These are phyloP conservation scores for Drosera spatulata DNA, from an alignment of 179 eudicot species.

Conservation along the genomic window DNA sequence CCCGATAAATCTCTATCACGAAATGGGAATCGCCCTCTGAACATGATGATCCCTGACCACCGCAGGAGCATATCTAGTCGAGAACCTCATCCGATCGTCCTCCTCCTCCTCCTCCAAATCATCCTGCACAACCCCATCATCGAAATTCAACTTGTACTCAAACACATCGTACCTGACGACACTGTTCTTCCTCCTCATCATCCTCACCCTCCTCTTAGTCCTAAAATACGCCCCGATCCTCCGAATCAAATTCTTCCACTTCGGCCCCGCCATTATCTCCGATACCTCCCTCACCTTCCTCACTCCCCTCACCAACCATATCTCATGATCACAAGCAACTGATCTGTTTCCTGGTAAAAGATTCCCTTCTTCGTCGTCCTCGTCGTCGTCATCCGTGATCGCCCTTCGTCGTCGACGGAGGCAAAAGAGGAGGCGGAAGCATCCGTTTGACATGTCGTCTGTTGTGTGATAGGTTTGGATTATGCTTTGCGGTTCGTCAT, in stretches of 20 bases:
- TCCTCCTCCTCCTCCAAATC: conserved; percentile 4
- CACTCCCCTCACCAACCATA: conserved; percentile 29
- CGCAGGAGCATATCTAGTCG: conserved; percentile 32
- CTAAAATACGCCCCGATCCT: conserved; percentile 39
- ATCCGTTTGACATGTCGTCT: too few relatives aligned
- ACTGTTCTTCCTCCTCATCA: conserved; percentile 13
- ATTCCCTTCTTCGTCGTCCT: too few relatives aligned
- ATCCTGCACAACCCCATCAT: conserved; percentile 15
- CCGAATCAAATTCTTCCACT: conserved; percentile 73
- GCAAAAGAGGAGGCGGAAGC: too few relatives aligned
- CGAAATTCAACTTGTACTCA: conserved; percentile 72
- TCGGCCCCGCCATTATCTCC: conserved; percentile 74
- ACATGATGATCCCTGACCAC: too few relatives aligned
- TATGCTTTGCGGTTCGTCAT: too few relatives aligned
- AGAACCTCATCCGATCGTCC: conserved; percentile 29
- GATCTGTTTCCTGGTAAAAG: too few relatives aligned
- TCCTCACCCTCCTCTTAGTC: conserved; percentile 5
- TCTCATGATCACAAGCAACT: too few relatives aligned
- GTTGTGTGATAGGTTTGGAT: too few relatives aligned
- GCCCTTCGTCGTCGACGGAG: too few relatives aligned
- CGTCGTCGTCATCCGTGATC: too few relatives aligned
- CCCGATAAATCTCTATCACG: too few relatives aligned
- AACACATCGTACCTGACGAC: conserved; percentile 42
- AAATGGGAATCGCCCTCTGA: too few relatives aligned
- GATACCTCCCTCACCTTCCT: conserved; percentile 38